phyloP scores from a whole-genome alignment of 345 rosid species.

The Syzygium grande region DNA sequence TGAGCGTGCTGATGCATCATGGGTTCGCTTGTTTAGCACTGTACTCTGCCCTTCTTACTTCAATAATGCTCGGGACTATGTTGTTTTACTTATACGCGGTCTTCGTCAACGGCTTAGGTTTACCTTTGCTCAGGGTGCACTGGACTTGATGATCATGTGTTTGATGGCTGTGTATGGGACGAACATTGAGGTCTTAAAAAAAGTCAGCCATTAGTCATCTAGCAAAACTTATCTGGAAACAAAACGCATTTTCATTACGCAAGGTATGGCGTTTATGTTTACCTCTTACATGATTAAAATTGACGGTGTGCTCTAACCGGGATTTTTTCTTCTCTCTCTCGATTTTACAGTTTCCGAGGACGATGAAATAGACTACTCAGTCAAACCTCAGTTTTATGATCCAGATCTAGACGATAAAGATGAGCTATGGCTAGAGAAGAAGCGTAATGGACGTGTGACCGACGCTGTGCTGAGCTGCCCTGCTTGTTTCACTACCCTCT shows the following conservation, averaged over 20 bases:
- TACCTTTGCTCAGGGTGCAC: background rate
- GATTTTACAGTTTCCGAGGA: slow-evolving; percentile 55
- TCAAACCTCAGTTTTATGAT: slow-evolving; percentile 66
- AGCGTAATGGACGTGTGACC: slow-evolving; percentile 44
- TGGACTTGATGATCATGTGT: too few relatives aligned
- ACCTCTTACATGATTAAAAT: background rate
- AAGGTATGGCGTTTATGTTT: background rate
- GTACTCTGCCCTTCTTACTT: background rate
- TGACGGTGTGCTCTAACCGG: background rate
- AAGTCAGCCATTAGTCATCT: too few relatives aligned
- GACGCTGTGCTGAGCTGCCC: slow-evolving; percentile 88
- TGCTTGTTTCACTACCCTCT: slow-evolving; percentile 75
- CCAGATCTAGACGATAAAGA: slow-evolving; percentile 63
- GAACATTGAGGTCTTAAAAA: too few relatives aligned
- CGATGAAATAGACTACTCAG: slow-evolving; percentile 68
- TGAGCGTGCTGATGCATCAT: background rate
- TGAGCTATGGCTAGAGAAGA: slow-evolving; percentile 49
- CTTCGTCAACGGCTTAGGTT: background rate
- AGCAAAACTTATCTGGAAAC: background rate
- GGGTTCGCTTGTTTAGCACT: background rate
- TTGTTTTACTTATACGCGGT: background rate
- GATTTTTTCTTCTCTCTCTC: background rate
- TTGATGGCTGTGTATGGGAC: too few relatives aligned
- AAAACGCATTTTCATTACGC: background rate
- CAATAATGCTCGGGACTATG: background rate